Base-by-base conservation (phyloP, 179 eudicot genomes). In the Camellia oleifera region DNA sequence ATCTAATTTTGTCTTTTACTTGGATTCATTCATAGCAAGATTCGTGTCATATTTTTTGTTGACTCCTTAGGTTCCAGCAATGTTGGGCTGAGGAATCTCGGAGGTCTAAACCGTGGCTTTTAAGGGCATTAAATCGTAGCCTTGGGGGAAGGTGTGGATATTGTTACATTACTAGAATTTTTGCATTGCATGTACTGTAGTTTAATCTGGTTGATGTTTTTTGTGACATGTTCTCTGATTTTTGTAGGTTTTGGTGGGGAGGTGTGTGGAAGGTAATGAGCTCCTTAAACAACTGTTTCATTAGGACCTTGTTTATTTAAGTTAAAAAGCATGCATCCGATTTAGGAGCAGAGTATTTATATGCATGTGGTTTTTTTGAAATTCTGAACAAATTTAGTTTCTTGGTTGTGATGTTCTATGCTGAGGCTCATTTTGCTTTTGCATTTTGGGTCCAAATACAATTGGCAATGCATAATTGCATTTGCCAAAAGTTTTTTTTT, bases 161-260 rank as follows among this genome's bases (percentile, higher is more conserved):
- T 5, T 77, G 44, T 56, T 79, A 48, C 58, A 48, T 62, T 72
- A 0, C 50, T 62, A 48, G 48, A 61, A 46, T 62, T 11, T 61
- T 62, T 75, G 8, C 40, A 50, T 50, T 52, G 26, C 58, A 64
- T 23, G 50, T 63, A 20, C 72, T 76, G 57, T 54, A 23, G 53
- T 77, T 50, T 46, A 71, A 5, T 45, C 14, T 46, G 4, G 4
- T 14, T 20, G 26, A 56, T 48, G 18, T 53, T 63, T 66, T 57
- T 15, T 62, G 56, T 65, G 42, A 14, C 56, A 54, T 71, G 69
- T 79, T 63, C 48, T 71, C 77, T 46, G 44, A 50, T 75, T 57
- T 69, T 79, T 87, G 76, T 89, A 96, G 99, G 89, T 96, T 96
- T 83, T 96, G 99, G 99, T 94, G 88, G 88, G 99, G 98, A 85